A percentile compares a stretch with the other conserved stretches of the same genome.
phyloP scores from a whole-genome alignment of 352 stramenopile species.

The Pythium rishiriense region DNA sequence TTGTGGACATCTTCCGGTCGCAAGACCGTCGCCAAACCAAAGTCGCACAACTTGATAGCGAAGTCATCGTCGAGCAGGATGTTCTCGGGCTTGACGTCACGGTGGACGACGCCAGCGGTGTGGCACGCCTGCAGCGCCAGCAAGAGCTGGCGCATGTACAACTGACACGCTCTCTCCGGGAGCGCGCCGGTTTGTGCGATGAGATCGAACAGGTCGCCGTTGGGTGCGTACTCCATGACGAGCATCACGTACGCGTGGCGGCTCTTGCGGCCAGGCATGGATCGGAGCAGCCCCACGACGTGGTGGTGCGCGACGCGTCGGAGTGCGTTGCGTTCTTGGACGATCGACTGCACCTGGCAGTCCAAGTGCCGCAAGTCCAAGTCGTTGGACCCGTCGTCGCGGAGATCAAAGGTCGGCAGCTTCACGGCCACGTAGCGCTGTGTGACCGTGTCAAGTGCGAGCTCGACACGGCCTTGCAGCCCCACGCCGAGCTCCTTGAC shows the following conservation, averaged over 20 bases:
- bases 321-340: constrained; percentile 59
- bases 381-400: constrained; percentile 18
- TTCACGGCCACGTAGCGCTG: constrained; percentile 59
- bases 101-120: constrained; percentile 68
- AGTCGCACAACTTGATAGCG: constrained; percentile 92
- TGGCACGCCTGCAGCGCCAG: constrained; percentile 74
- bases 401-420: constrained; percentile 39
- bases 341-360: constrained; percentile 56
- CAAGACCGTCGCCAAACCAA: constrained; percentile 86
- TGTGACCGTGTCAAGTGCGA: constrained; percentile 48
- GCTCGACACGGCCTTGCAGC: constrained; percentile 59
- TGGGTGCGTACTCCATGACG: constrained; percentile 73
- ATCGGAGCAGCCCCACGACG: constrained; percentile 21
- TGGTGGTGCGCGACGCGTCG: constrained; percentile 37
- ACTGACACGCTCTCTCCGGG: constrained; percentile 50
- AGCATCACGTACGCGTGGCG: constrained; percentile 60
- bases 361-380: constrained; percentile 47
- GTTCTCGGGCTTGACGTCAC: constrained; percentile 92
- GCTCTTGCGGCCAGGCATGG: constrained; percentile 31
- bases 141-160: constrained; percentile 80
- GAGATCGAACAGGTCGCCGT: constrained; percentile 87
- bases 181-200: constrained; percentile 70
- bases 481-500: constrained; percentile 54
- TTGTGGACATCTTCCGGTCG: constrained; percentile 21
- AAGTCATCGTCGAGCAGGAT: constrained; percentile 81